Conservation (phyloP, 345 rosid genomes). For the Bruguiera parviflora region DNA sequence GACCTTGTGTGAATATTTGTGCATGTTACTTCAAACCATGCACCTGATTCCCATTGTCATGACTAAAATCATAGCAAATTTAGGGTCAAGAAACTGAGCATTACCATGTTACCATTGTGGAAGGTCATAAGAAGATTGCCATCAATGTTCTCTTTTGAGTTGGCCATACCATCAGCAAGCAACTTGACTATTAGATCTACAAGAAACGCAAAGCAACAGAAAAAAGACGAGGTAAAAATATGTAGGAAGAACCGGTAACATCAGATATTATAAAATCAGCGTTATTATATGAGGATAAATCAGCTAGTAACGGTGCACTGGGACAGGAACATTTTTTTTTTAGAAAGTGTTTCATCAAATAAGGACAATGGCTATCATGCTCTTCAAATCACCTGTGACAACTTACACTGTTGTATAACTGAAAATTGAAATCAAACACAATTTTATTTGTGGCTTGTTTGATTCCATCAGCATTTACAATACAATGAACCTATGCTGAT, state of each 20-base stretch:
- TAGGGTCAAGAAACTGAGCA: neutral
- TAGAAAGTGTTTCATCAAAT: neutral
- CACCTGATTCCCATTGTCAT: neutral
- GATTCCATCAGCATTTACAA: neutral
- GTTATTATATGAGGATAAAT: too few relatives aligned
- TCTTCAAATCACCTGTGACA: neutral
- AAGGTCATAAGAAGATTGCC: conserved; percentile 43
- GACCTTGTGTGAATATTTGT: too few relatives aligned
- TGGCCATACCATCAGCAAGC: conserved; percentile 51
- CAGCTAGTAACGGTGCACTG: too few relatives aligned
- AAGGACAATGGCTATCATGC: neutral
- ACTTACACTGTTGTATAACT: neutral
- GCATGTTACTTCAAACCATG: neutral
- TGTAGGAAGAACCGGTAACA: neutral
- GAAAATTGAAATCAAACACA: neutral
- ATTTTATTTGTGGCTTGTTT: neutral
- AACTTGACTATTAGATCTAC: conserved; percentile 49
- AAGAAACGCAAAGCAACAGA: conserved; percentile 5
- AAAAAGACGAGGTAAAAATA: neutral
- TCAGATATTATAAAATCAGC: too few relatives aligned
- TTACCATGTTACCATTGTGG: conserved; percentile 47
- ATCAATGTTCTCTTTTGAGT: conserved; percentile 65
- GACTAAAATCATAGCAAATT: neutral
- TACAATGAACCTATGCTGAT: neutral
- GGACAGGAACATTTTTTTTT: neutral